Base-by-base conservation (phyloP, 2,329 filamentous ascomycete species). In the Chaetothyriales sp. region DNA sequence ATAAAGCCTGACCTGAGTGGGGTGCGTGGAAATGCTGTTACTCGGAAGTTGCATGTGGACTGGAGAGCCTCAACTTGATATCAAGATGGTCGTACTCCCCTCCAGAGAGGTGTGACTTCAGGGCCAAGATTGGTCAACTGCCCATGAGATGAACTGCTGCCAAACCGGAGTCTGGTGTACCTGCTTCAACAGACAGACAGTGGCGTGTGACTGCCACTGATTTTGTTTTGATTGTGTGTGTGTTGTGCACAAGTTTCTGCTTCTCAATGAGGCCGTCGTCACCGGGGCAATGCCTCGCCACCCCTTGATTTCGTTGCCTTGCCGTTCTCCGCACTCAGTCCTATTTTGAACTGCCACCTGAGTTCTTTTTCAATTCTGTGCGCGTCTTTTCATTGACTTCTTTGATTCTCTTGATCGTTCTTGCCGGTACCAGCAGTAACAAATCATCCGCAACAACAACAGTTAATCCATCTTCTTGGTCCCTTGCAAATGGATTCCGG, bases 391-490 rank as follows among this genome's bases (percentile, higher is more conserved):
- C 18, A n/a, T 28, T 6, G 10, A 19, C 18, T 46, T 4, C 10
- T n/a, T n/a, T 46, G 40, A 44, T 44, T 4, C 44, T 19, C 44
- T 40, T 15, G 5, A 2, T 40, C 10, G 10, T 15, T 40, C n/a
- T 15, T 40, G 4, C 49, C 46, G 37, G 28, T 43, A 44, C 43
- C 9, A 37, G 47, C 19, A 50, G 28, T 43, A 28, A 50, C 13
- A 49, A 43, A 19, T 47, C 47, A 8, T 44, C 44, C 5, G 45
- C 10, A 53, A 43, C 46, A 46, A 50, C 20, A 18, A 44, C 43
- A 25, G 18, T 22, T 43, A 29, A 33, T 37, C 44, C 47, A 18
- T 13, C 18, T 51, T 13, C 8, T 10, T 18, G n/a, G 7, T 10
- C 2, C 25, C 8, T 1, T 18, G 22, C 5, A 18, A 29, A 18